Evolutionary conservation across 108 stramenopile species (phyloP), one percentile per base, ranked within the genome.

Genomic region (Seminavis robusta): DNA sequence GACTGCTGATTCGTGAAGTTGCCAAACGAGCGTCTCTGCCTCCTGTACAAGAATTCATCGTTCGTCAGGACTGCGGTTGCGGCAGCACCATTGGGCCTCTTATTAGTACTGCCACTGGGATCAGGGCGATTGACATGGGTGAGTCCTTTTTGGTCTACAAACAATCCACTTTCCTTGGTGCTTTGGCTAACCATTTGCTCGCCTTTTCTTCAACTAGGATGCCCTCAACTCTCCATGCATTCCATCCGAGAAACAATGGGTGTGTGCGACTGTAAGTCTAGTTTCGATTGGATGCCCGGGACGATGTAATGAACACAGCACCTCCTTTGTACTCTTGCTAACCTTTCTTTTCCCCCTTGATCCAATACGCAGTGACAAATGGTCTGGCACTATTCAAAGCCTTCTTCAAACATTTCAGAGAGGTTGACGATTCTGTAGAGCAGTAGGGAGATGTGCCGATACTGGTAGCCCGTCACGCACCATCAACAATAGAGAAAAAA

Each of bases 31-130:
- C 80, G 28, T 76, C 67, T 3, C 36, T 92, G 21, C 75, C 82
- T 10, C 85, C 92, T 4, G 28, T 86, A 13, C 95, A 96, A 67
- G 94, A 95, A 59, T 96, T 94, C 52, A 84, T 96, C 11, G 94
- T 98, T 10, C 68, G 95, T 33, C 88, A 94, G 52, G 97, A 98
- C 52, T 95, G 94, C 67, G 87, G 77, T 0, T 99, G 98, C 48
- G 98, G 97, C 4, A 80, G 73, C 42, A 99, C 98, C 5, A 99
- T 99, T 59, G 98, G 98, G 11, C 98, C 98, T 0, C 74, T 97
- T 9, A 85, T 97, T 10, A 77, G 90, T 30, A 55, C 95, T 0
- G 44, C 72, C 5, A 94, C 94, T 0, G 98, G 98, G 9, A 92
- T 98, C 17, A 64, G 92, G 43, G 83, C 97, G 6, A 94, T 99